Evolutionary conservation across 305 asterid genomes (phyloP).

Genomic region (Fraxinus velutina): DNA sequence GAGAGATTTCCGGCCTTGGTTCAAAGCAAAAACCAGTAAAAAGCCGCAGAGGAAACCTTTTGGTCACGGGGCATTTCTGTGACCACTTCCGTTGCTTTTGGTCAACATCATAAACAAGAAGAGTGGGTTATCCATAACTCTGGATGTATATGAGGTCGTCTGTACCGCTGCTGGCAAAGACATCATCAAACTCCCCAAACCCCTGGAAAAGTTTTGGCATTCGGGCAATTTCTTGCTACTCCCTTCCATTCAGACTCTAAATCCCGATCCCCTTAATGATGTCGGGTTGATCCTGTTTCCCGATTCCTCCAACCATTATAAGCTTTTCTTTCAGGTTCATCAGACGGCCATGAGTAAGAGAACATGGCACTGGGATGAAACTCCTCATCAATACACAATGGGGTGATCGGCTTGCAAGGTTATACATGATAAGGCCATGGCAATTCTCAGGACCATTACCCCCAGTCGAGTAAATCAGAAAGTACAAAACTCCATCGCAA

Average conservation of each 20-base stretch:
- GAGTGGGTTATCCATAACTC: constrained; percentile 77
- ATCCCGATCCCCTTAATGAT: constrained; percentile 79
- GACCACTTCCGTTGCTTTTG: constrained; percentile 84
- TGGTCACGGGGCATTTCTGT: constrained; percentile 69
- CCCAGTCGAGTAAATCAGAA: constrained; percentile 66
- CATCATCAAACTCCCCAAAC: constrained; percentile 85
- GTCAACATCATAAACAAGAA: constrained; percentile 57
- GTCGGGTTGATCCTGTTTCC: constrained; percentile 62
- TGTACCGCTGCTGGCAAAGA: constrained; percentile 81
- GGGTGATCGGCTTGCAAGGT: constrained; percentile 39
- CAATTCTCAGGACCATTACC: constrained; percentile 53
- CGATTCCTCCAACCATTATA: constrained; percentile 83
- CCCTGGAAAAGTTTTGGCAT: constrained; percentile 90
- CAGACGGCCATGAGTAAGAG: constrained; percentile 78
- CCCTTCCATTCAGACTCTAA: constrained; percentile 63
- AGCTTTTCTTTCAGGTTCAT: constrained; percentile 75
- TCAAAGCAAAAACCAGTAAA: constrained; percentile 86
- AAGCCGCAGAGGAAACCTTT: constrained; percentile 86
- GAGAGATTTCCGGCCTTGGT: constrained; percentile 64
- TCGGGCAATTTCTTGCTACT: constrained; percentile 68
- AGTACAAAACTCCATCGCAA: constrained; percentile 65
- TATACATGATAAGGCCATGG: constrained; percentile 62
- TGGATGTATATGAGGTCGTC: constrained; percentile 74
- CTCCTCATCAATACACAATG: constrained; percentile 46
- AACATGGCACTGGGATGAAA: constrained; percentile 63